Percentiles rank a stretch among this genome's conserved stretches.
Conservation (phyloP, 352 stramenopile species). For the Pythium insidiosum region DNA sequence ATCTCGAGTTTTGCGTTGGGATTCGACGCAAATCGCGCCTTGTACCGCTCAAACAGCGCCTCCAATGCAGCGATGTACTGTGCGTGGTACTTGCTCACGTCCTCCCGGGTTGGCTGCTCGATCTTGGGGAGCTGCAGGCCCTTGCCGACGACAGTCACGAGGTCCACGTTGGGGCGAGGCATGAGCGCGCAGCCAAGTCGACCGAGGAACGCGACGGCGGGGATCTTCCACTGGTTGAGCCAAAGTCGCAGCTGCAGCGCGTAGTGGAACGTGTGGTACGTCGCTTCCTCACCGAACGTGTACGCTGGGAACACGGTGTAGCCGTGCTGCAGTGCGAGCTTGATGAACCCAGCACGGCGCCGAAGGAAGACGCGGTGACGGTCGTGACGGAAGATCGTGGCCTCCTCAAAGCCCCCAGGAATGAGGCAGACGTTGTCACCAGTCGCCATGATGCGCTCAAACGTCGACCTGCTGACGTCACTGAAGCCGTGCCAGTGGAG, state of each 20-base stretch:
- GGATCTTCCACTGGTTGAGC: conserved; percentile 80
- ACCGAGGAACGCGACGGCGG: conserved; percentile 74
- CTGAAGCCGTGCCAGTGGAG: conserved; percentile 65
- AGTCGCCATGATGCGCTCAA: conserved; percentile 38
- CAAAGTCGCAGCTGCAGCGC: conserved; percentile 64
- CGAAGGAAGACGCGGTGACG: conserved; percentile 90
- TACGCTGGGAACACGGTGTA: conserved; percentile 88
- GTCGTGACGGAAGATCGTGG: conserved; percentile 73
- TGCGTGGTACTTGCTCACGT: conserved; percentile 85
- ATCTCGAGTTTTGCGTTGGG: conserved; percentile 42
- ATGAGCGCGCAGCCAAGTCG: conserved; percentile 73
- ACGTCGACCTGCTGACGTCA: conserved; percentile 36
- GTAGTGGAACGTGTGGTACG: conserved; percentile 84
- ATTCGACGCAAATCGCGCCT: conserved; percentile 66
- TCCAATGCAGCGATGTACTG: conserved; percentile 81
- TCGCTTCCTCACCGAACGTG: conserved; percentile 88
- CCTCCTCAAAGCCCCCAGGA: conserved; percentile 93
- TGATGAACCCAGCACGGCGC: conserved; percentile 90
- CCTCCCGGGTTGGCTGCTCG: conserved; percentile 73
- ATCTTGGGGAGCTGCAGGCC: conserved; percentile 80
- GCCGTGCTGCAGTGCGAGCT: conserved; percentile 87
- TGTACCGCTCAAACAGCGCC: conserved; percentile 86
- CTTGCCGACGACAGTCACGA: conserved; percentile 3
- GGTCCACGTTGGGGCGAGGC: conserved; percentile 23
- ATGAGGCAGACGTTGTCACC: conserved; percentile 71